These are phyloP conservation scores for Fusarium scirpi DNA, from an alignment of 2,329 filamentous ascomycete species.

Conservation along the genomic window DNA sequence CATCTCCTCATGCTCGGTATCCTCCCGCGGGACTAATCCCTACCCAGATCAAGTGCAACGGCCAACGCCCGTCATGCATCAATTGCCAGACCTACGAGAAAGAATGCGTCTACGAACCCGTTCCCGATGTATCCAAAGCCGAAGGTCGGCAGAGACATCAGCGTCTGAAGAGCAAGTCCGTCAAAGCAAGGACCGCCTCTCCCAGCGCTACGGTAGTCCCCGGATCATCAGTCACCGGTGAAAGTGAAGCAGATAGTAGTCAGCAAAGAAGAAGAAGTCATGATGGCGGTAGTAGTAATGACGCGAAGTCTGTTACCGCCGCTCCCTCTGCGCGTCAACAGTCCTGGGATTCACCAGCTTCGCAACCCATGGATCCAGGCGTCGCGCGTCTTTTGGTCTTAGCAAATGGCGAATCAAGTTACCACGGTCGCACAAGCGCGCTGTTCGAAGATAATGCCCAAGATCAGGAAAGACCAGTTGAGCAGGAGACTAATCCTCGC, in stretches of 20 bases:
- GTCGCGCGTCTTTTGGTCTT: slow-evolving; percentile 55
- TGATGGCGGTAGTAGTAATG: slow-evolving; percentile 8
- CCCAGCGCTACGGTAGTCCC: not conserved
- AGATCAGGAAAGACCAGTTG: slow-evolving; percentile 26
- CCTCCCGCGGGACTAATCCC: slow-evolving; percentile 21
- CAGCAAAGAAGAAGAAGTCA: slow-evolving; percentile 1
- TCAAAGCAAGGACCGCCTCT: slow-evolving; percentile 1
- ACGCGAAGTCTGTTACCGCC: not conserved
- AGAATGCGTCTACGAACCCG: slow-evolving; percentile 46
- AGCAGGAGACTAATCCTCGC: slow-evolving; percentile 44
- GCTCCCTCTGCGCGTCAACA: not conserved
- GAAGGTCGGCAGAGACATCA: slow-evolving; percentile 36
- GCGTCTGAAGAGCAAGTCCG: slow-evolving; percentile 23
- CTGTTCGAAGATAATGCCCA: slow-evolving; percentile 56
- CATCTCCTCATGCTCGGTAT: not conserved
- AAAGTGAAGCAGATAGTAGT: slow-evolving; percentile 4
- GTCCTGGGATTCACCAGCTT: slow-evolving; percentile 17
- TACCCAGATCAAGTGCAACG: slow-evolving; percentile 63
- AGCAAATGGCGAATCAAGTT: slow-evolving; percentile 57
- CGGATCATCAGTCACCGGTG: not conserved
- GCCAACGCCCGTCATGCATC: slow-evolving; percentile 27
- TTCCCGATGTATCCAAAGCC: slow-evolving; percentile 30
- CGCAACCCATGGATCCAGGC: slow-evolving; percentile 29
- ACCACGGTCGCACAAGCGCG: slow-evolving; percentile 63
- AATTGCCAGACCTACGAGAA: slow-evolving; percentile 34